phyloP scores from a whole-genome alignment of 352 stramenopile species.

The Pythium sukuiense region DNA sequence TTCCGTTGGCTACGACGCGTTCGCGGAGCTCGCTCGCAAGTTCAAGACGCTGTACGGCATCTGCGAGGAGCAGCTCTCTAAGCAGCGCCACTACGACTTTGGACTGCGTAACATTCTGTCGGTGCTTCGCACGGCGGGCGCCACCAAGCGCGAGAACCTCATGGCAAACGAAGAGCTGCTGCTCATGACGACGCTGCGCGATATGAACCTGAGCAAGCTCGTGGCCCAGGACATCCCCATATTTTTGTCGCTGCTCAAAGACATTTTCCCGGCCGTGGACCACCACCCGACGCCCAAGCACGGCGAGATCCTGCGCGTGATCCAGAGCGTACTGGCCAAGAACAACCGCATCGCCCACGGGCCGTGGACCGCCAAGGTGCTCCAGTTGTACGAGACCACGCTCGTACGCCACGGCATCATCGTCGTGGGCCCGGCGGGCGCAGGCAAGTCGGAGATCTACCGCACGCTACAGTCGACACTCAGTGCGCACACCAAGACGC shows the following conservation, averaged over 20 bases:
- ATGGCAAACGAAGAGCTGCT: slow-evolving; percentile 93
- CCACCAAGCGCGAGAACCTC: slow-evolving; percentile 88
- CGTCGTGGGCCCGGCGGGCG: slow-evolving; percentile 95
- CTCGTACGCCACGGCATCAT: slow-evolving; percentile 98
- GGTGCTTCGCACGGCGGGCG: slow-evolving; percentile 84
- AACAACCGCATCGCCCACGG: slow-evolving; percentile 59
- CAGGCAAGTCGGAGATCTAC: slow-evolving; percentile 97
- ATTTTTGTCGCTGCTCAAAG: slow-evolving; percentile 95
- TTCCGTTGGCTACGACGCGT: slow-evolving; percentile 92
- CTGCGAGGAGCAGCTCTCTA: slow-evolving; percentile 89
- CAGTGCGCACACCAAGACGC: slow-evolving; percentile 88
- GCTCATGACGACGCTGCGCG: slow-evolving; percentile 92
- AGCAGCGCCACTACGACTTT: slow-evolving; percentile 92
- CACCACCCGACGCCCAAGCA: slow-evolving; percentile 86
- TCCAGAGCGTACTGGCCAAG: slow-evolving; percentile 77
- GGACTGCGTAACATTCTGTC: slow-evolving; percentile 88
- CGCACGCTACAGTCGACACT: slow-evolving; percentile 92
- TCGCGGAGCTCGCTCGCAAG: slow-evolving; percentile 88
- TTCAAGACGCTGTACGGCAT: slow-evolving; percentile 90
- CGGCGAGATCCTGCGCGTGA: slow-evolving; percentile 58
- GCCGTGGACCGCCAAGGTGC: slow-evolving; percentile 93
- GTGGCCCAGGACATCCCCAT: slow-evolving; percentile 98
- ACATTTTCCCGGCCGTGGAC: slow-evolving; percentile 94
- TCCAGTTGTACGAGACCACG: slow-evolving; percentile 97
- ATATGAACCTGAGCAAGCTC: slow-evolving; percentile 99